These are phyloP conservation scores for Breviolum minutum DNA, from an alignment of 73 alveolate genomes.

Conservation along the genomic window DNA sequence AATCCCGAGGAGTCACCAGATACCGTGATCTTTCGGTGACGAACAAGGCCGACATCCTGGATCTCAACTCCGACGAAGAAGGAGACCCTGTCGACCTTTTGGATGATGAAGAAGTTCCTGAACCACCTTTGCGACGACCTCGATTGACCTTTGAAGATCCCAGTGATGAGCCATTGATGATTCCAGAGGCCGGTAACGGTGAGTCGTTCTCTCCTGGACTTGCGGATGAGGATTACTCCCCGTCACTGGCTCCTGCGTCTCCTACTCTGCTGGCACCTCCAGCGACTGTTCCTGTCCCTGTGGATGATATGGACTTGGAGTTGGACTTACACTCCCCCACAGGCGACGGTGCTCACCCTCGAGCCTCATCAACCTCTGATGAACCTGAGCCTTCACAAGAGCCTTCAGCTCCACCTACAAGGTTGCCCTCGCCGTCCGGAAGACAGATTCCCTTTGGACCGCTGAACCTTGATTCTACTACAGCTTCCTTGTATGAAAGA, in stretches of 20 bases:
- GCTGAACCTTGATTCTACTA: not conserved
- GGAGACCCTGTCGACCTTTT: not conserved
- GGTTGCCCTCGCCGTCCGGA: not conserved
- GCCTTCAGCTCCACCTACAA: not conserved
- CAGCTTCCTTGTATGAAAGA: not conserved
- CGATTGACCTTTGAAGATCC: no score
- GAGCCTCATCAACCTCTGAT: no score
- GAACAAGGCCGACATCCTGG: not conserved
- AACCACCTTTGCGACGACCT: no score
- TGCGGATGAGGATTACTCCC: not conserved
- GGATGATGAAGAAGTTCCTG: no score
- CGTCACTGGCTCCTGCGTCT: no score
- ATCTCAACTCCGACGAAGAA: not conserved
- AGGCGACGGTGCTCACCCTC: no score
- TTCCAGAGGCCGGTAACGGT: no score
- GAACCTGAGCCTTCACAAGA: not conserved
- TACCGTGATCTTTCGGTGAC: not conserved
- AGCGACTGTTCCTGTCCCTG: not conserved
- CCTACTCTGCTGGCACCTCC: not conserved
- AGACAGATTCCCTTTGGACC: no score
- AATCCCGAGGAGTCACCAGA: not conserved
- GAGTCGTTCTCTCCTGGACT: not conserved
- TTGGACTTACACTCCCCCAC: not conserved
- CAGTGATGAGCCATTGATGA: no score
- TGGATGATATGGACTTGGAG: not conserved